Evolutionary conservation across 768 basidiomycete species (phyloP).

Genomic region (Russula brevipes): DNA sequence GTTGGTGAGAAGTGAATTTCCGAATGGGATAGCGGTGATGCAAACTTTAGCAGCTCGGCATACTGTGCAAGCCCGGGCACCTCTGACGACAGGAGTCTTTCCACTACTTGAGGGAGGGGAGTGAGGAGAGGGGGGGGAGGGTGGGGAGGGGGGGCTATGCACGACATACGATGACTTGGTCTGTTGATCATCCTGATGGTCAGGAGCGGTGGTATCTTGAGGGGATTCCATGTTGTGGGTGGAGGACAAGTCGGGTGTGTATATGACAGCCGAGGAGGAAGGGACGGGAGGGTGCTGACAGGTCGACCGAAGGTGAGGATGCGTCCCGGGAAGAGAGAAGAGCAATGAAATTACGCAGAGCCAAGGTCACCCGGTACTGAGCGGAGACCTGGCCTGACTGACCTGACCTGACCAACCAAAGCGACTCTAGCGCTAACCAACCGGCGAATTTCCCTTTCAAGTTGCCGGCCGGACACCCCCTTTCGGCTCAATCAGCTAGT

Average conservation of each 20-base stretch:
- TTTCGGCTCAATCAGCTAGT: constrained; percentile 9
- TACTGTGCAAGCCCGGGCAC: constrained; percentile 70
- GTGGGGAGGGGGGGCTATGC: neutral
- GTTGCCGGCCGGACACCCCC: constrained; percentile 20
- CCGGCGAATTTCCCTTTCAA: constrained; percentile 25
- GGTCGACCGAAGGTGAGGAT: too few relatives aligned
- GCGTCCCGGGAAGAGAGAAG: neutral
- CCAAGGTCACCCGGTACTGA: neutral
- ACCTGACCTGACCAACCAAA: neutral
- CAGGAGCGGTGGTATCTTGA: constrained; percentile 2
- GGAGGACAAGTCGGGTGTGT: neutral
- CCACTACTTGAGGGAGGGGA: constrained; percentile 28
- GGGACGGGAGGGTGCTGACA: neutral
- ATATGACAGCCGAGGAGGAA: constrained; percentile 6
- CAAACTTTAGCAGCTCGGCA: constrained; percentile 77
- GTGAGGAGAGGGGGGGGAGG: neutral
- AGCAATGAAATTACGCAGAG: neutral
- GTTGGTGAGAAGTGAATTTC: constrained; percentile 17
- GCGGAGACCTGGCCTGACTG: neutral
- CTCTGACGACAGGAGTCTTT: constrained; percentile 44
- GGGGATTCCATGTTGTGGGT: constrained; percentile 13
- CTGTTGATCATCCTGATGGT: constrained; percentile 22
- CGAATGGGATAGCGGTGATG: constrained; percentile 21
- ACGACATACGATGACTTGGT: constrained; percentile 21
- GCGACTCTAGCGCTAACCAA: constrained; percentile 9